Base-by-base conservation (phyloP, 768 basidiomycete genomes). In the Lentinula lateritia region DNA sequence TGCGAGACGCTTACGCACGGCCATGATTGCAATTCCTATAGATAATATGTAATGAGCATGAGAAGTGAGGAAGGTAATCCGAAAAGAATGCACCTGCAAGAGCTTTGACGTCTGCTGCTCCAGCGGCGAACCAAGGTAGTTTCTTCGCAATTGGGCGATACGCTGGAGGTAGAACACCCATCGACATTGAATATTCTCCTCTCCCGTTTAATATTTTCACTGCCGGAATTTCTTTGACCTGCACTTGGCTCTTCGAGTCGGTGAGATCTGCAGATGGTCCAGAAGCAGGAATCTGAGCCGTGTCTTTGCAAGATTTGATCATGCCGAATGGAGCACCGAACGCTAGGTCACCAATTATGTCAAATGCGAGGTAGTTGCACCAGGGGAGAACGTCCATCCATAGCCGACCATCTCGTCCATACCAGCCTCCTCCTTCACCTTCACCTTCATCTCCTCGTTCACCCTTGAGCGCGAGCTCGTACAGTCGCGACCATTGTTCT, bases 271-370 rank as follows among this genome's bases (percentile, higher is more conserved):
- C 86, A 15, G 77, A 75, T 60, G 80, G 65, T 23, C 82, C 83
- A 43, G 81, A 77, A 18, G 79, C 78, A 5, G 89, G 88, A 2
- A 90, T 88, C 5, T 85, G 77, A 1, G 89, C 91, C 8, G 83
- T 78, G 68, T 95, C 92, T 57, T 84, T 84, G 28, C 82, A 88
- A 6, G 87, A 82, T 58, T 83, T 68, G 63, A 95, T 77, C 93
- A 96, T 96, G 16, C 92, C 92, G 67, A 96, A 96, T 0, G 93
- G 90, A 1, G 84, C 83, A 1, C 93, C 93, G 66, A 95, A 95
- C 0, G 92, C 89, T 13, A 94, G 81, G 71, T 94, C 91, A 72
- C 90, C 92, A 48, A 94, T 90, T 66, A 93, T 92, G 71, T 83
- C 82, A 65, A 84, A 84, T 5, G 80, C 79, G 16, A 84, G 78